These are phyloP conservation scores for Termitomyces sp. DNA, from an alignment of 768 basidiomycete species.

Conservation along the genomic window DNA sequence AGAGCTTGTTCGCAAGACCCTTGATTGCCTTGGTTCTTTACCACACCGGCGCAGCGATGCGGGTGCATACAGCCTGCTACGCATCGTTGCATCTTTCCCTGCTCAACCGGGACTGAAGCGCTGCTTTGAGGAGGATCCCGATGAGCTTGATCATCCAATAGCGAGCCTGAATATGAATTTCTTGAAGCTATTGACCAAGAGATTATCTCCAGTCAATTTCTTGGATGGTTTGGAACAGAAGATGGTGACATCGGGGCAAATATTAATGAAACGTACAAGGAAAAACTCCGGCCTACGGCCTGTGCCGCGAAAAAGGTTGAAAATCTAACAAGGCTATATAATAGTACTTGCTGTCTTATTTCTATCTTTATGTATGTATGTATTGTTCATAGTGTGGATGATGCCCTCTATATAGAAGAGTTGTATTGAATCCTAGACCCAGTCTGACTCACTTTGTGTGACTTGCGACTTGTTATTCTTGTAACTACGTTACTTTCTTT, in stretches of 20 bases:
- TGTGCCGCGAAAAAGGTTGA: constrained; percentile 11
- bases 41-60: constrained; percentile 29
- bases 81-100: constrained; percentile 36
- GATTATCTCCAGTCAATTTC: constrained; percentile 30
- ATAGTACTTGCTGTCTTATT: background rate
- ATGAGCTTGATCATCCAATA: constrained; percentile 32
- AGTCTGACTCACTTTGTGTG: no score
- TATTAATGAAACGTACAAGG: constrained; percentile 12
- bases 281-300: constrained; percentile 9
- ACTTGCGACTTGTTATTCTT: no score
- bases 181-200: constrained; percentile 31
- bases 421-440: no score
- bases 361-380: background rate
- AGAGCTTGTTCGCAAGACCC: constrained; percentile 21
- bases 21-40: constrained; percentile 19
- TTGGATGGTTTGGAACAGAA: constrained; percentile 24
- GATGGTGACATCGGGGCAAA: background rate
- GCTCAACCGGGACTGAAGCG: constrained; percentile 31
- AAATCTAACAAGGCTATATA: background rate
- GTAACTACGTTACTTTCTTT: no score
- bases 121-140: constrained; percentile 32
- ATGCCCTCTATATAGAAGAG: no score
- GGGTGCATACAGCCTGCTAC: constrained; percentile 35
- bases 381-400: no score
- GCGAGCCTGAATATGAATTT: constrained; percentile 33